These are phyloP conservation scores for Fragilariopsis cylindrus DNA, from an alignment of 108 stramenopile species.

Conservation along the genomic window DNA sequence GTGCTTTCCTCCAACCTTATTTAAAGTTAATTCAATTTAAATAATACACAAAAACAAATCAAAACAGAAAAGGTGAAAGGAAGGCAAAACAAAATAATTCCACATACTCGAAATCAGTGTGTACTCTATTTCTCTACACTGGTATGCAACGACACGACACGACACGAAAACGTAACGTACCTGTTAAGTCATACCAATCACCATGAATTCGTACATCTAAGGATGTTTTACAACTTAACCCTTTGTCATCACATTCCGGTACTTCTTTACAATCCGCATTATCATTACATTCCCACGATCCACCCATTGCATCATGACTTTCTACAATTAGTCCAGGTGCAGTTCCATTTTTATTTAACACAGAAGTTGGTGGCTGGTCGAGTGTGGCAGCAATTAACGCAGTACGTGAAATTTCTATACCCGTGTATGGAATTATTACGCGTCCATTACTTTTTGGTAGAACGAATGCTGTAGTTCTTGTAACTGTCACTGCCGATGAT, in stretches of 20 bases:
- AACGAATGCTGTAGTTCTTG: too few species aligned
- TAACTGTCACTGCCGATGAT: too few species aligned
- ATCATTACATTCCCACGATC: slow-evolving; percentile 74
- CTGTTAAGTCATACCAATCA: slow-evolving; percentile 87
- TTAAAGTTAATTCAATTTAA: neutral
- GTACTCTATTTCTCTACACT: too few species aligned
- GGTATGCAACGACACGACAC: too few species aligned
- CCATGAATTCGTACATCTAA: slow-evolving; percentile 87
- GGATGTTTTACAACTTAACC: slow-evolving; percentile 27
- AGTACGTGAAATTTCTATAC: too few species aligned
- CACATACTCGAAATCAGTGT: too few species aligned
- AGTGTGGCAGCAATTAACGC: too few species aligned
- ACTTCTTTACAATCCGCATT: slow-evolving; percentile 71
- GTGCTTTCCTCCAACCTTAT: slow-evolving; percentile 83
- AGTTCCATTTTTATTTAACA: too few species aligned
- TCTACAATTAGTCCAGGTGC: too few species aligned
- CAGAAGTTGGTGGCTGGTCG: too few species aligned
- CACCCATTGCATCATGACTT: neutral
- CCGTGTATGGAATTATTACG: too few species aligned
- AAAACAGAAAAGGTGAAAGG: neutral
- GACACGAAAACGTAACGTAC: slow-evolving; percentile 23
- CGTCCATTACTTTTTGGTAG: too few species aligned
- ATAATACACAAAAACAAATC: neutral
- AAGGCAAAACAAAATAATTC: neutral
- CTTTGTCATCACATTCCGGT: slow-evolving; percentile 56